Evolutionary conservation across 805 yeast genomes (phyloP).

Genomic region (Yamadazyma endophytica): DNA sequence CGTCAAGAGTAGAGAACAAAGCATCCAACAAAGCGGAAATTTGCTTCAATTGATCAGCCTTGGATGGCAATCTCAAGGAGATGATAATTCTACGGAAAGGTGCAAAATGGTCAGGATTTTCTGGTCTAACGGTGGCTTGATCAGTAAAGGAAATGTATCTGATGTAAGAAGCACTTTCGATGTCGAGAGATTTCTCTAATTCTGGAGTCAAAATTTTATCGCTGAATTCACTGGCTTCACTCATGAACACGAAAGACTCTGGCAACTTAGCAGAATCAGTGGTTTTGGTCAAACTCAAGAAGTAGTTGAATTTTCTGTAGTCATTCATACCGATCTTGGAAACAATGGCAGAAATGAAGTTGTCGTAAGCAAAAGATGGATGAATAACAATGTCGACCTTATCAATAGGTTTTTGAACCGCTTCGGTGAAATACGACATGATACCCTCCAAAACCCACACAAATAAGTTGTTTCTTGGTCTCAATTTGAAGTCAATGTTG

Average conservation of each 20-base stretch:
- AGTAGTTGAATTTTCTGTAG: slow-evolving; percentile 73
- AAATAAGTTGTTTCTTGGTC: slow-evolving; percentile 77
- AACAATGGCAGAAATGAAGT: slow-evolving; percentile 79
- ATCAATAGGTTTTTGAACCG: slow-evolving; percentile 55
- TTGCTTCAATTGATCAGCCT: slow-evolving; percentile 45
- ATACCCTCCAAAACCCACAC: slow-evolving; percentile 61
- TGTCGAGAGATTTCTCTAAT: slow-evolving; percentile 38
- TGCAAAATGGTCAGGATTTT: slow-evolving; percentile 48
- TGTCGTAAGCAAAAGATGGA: slow-evolving; percentile 54
- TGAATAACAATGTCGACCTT: slow-evolving; percentile 58
- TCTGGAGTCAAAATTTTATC: slow-evolving; percentile 54
- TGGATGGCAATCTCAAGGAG: slow-evolving; percentile 49
- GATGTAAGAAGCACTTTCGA: slow-evolving; percentile 38
- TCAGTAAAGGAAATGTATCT: slow-evolving; percentile 80
- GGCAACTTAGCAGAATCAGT: slow-evolving; percentile 71
- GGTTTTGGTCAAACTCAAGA: slow-evolving; percentile 78
- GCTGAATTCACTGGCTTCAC: slow-evolving; percentile 80
- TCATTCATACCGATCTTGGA: slow-evolving; percentile 80
- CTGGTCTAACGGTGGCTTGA: slow-evolving; percentile 72
- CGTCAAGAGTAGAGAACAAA: slow-evolving; percentile 57
- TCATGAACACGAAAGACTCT: slow-evolving; percentile 75
- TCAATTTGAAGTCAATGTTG: slow-evolving; percentile 56
- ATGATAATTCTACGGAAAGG: slow-evolving; percentile 54
- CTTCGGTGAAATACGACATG: slow-evolving; percentile 52
- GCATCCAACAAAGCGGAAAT: slow-evolving; percentile 49